Percentiles rank a stretch among this genome's conserved stretches.
Evolutionary conservation across 176 grass and related monocot genomes (phyloP).

Genomic region (Pontederia paniculata): DNA sequence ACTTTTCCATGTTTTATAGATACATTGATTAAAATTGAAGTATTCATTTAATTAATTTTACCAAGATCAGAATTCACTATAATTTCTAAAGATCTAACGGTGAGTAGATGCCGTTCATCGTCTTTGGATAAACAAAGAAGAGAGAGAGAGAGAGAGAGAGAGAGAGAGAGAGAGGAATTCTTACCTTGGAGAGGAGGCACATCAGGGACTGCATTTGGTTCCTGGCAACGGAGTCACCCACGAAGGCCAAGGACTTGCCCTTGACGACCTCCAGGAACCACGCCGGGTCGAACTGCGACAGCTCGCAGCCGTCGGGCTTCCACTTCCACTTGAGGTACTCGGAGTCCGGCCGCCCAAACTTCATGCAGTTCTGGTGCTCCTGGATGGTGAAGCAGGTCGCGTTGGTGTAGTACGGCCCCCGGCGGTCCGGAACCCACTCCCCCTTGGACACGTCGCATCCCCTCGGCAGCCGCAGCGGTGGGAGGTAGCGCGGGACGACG

Average conservation of each 20-base stretch:
- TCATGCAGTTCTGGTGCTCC: constrained; percentile 85
- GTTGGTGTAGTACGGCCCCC: constrained; percentile 52
- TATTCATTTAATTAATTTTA: no score
- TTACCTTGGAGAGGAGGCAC: constrained; percentile 53
- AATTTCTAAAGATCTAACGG: no score
- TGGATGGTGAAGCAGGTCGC: constrained; percentile 42
- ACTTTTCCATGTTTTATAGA: no score
- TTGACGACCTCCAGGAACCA: constrained; percentile 32
- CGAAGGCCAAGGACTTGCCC: constrained; percentile 40
- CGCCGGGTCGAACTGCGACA: constrained; percentile 47
- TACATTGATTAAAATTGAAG: no score
- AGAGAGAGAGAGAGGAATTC: not conserved
- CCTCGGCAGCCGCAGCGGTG: not conserved
- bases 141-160: not conserved
- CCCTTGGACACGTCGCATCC: constrained; percentile 15
- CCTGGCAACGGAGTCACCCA: constrained; percentile 68
- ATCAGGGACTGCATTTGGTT: constrained; percentile 80
- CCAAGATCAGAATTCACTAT: no score
- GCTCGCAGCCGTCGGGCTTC: constrained; percentile 19
- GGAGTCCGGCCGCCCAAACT: constrained; percentile 51
- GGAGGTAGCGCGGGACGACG: not conserved
- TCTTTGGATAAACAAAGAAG: not conserved
- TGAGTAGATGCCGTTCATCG: no score
- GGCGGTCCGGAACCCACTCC: constrained; percentile 10
- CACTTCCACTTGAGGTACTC: constrained; percentile 46